Evolutionary conservation across 768 basidiomycete genomes (phyloP), one percentile per base, ranked within the genome.

Genomic region (Crepidotus variabilis): DNA sequence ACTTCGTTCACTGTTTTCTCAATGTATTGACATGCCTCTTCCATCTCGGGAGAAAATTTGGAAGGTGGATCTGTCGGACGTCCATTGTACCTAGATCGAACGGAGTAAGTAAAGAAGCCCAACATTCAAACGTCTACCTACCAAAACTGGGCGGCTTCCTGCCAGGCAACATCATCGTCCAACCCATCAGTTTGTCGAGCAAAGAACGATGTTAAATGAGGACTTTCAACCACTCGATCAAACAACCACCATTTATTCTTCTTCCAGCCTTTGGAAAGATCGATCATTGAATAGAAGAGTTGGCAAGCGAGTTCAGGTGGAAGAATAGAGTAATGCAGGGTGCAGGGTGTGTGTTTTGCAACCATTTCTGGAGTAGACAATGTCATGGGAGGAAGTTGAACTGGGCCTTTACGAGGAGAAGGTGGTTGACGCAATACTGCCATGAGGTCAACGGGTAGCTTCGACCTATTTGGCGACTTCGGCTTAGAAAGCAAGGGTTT

Each of bases 231-330:
- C 13, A 92, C 58, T 20, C 85, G 77, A 63, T 93, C 90, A 68
- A 90, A 87, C 18, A 93, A 76, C 86, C 86, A 92, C 92, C 91
- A 93, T 62, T 85, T 88, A 58, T 88, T 90, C 50, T 83, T 75
- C 59, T 79, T 72, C 91, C 90, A 93, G 7, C 69, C 63, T 39
- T 70, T 75, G 18, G 90, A 84, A 14, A 77, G 72, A 49, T 84
- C 77, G 13, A 87, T 57, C 88, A 93, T 86, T 0, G 76, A 77
- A 60, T 92, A 85, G 68, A 90, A 93, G 20, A 93, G 73, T 50
- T 75, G 76, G 65, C 82, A 90, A 0, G 92, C 91, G 16, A 93
- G 79, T 48, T 90, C 86, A 2, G 83, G 79, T 7, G 92, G 88
- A 9, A 93, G 78, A 20, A 88, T 65, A 11, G 85, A 82, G 16